These are phyloP conservation scores for Nemophila menziesii DNA, from an alignment of 257 asterid genomes.

Conservation along the genomic window DNA sequence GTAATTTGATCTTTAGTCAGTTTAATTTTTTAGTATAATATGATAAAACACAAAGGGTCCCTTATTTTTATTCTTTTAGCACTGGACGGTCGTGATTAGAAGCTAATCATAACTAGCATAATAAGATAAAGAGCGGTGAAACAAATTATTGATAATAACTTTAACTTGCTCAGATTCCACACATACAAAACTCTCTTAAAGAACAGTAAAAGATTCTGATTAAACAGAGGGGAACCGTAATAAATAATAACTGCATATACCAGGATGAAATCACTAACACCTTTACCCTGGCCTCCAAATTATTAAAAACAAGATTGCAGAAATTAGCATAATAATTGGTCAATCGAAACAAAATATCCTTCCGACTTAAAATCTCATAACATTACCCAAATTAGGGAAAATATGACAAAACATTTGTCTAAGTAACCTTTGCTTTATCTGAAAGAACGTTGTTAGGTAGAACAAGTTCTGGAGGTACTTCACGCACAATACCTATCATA, in stretches of 20 bases:
- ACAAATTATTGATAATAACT: not conserved
- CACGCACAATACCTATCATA: not conserved
- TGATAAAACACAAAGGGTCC: no score
- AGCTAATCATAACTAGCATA: no score
- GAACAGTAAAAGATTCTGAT: slow-evolving; percentile 2
- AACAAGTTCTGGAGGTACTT: slow-evolving; percentile 1
- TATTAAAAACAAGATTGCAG: slow-evolving; percentile 34
- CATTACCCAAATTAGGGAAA: not conserved
- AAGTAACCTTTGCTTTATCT: slow-evolving; percentile 3
- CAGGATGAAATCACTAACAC: slow-evolving; percentile 27
- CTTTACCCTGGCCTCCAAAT: slow-evolving; percentile 25
- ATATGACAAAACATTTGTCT: not conserved
- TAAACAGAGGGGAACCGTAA: slow-evolving; percentile 11
- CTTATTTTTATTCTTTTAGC: no score
- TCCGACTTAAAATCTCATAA: not conserved
- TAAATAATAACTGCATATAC: slow-evolving; percentile 24
- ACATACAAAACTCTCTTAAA: not conserved
- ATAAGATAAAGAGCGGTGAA: not conserved
- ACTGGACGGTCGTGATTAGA: no score
- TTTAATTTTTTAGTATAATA: no score
- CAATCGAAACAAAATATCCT: not conserved
- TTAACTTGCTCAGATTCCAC: not conserved
- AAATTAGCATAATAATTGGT: not conserved
- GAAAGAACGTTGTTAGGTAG: not conserved
- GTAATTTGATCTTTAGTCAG: no score